Percentiles rank a stretch among this genome's conserved stretches.
Evolutionary conservation across 305 asterid genomes (phyloP).

Genomic region (Fraxinus paxiana): DNA sequence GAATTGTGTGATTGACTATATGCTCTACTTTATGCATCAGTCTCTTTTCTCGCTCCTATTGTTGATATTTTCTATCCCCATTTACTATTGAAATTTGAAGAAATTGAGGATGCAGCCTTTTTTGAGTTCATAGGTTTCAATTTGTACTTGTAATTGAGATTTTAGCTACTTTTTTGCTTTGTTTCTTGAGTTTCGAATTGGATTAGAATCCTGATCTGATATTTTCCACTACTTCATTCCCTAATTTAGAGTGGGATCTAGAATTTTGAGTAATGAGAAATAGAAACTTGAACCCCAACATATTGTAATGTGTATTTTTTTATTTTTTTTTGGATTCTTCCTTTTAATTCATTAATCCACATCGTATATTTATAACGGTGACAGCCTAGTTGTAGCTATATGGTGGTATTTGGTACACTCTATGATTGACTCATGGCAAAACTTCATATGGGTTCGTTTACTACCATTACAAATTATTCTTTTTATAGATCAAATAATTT

Average conservation of each 20-base stretch:
- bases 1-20: constrained; percentile 36
- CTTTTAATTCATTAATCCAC: neutral
- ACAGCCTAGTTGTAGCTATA: neutral
- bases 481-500: neutral
- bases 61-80: constrained; percentile 22
- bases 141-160: constrained; percentile 23
- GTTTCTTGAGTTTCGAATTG: neutral
- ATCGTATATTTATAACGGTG: neutral
- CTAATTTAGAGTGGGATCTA: constrained; percentile 19
- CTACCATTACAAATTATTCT: neutral
- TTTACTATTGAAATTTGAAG: constrained; percentile 27
- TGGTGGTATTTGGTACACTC: constrained; percentile 1
- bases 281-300: constrained; percentile 6
- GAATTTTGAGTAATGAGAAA: constrained; percentile 4
- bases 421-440: neutral
- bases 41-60: constrained; percentile 31
- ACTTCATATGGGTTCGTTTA: neutral
- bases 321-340: neutral
- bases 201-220: constrained; percentile 18
- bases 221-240: constrained; percentile 12
- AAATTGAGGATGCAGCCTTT: constrained; percentile 22
- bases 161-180: constrained; percentile 15
- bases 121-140: constrained; percentile 15
- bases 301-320: neutral
- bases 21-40: constrained; percentile 36